Base-by-base conservation (phyloP, 2,329 filamentous ascomycete species). In the Fusarium sp. region DNA sequence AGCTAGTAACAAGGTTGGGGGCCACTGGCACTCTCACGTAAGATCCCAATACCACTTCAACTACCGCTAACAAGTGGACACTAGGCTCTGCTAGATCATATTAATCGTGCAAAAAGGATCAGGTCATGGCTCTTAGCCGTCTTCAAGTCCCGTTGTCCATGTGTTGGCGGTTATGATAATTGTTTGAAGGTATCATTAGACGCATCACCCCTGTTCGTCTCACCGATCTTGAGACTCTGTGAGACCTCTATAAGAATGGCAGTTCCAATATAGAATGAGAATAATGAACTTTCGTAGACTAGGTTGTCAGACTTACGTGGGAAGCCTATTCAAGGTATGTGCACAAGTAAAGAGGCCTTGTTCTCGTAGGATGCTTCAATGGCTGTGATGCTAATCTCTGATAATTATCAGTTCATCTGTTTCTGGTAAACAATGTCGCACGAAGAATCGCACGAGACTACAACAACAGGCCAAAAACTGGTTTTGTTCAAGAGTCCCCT, bases 401-500 rank as follows among this genome's bases (percentile, higher is more conserved):
- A 45, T 6, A 19, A 28, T 30, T 19, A 10, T 18, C 23, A 31
- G 19, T 26, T 18, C 2, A n/a, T 14, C 28, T 19, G 12, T 23
- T 41, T 21, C 30, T 39, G n/a, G 12, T 31, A 23, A 19, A 67
- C 31, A 55, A 77, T 77, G 76, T 19, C 58, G 6, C 56, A 42
- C 14, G 45, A 67, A 43, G 39, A 70, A 14, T 4, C 30, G 19
- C 37, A 30, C 39, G 49, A 62, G 42, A 41, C 25, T 30, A 45
- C n/a, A 41, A 61, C 45, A 4, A 16, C 65, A 56, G 56, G 60
- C 18, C 69, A 74, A 54, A 79, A 77, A 65, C 76, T 79, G 11
- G 71, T 72, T 48, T 68, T 79, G 25, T 65, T 79, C 63, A 78
- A 77, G 58, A 79, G 76, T 57, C 78, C 78, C 6, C 59, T 79